A percentile compares a stretch with the other conserved stretches of the same genome.
phyloP scores from a whole-genome alignment of 2,329 filamentous ascomycete genomes.

The Epichloe glyceriae region DNA sequence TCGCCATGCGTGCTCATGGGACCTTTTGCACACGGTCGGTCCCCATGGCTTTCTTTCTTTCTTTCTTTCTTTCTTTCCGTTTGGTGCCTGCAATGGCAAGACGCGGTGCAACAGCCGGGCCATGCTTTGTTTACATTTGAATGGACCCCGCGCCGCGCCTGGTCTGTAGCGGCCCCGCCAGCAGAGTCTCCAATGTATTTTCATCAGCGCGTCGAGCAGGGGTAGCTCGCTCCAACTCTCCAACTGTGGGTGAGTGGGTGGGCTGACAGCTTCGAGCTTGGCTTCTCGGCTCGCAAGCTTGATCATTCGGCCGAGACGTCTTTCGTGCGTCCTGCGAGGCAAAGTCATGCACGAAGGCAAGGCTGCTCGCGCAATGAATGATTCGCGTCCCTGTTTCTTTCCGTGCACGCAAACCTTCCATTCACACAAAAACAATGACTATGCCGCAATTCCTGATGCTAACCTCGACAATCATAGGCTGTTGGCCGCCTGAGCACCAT shows the following conservation, averaged over 20 bases:
- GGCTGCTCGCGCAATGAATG: neutral
- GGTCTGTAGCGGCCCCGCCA: neutral
- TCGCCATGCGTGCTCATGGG: neutral
- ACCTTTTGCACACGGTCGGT: neutral
- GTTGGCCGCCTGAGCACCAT: constrained; percentile 58
- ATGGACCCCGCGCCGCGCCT: constrained; percentile 7
- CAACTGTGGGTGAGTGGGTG: no score
- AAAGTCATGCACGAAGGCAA: neutral
- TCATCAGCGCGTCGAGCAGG: neutral
- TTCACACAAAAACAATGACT: neutral
- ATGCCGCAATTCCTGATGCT: neutral
- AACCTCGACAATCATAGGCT: constrained; percentile 33
- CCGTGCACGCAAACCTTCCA: neutral
- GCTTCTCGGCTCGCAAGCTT: neutral
- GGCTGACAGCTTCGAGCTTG: neutral
- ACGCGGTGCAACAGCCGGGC: constrained; percentile 1
- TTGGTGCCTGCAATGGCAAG: no score
- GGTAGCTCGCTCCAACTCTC: no score
- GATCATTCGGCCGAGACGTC: no score
- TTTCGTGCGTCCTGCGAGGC: neutral
- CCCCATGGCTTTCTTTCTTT: neutral
- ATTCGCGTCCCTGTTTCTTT: neutral
- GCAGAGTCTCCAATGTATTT: neutral
- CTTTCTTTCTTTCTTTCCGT: neutral
- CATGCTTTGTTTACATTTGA: constrained; percentile 12